Evolutionary conservation across 208 protist genomes (phyloP), one percentile per base, ranked within the genome.

Genomic region (Crithidia brevicula): DNA sequence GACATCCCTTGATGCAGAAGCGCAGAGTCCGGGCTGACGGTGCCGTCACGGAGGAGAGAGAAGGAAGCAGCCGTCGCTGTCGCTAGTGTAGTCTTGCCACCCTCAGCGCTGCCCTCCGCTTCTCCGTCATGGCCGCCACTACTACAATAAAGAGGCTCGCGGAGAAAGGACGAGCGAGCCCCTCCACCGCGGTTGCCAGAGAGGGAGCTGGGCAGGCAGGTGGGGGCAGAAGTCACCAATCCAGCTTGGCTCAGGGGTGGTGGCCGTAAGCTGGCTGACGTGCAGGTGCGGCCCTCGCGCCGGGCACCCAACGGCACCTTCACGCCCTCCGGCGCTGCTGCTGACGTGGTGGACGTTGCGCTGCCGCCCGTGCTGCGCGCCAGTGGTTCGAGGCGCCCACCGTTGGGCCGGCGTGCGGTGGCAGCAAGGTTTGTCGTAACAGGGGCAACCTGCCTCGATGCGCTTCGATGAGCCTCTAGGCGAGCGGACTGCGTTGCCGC

Each of bases 401-500:
- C 30, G 16, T 22, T 54, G 18, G 31, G 45, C 31, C 59, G 46
- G 13, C 59, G 59, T 1, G 59, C 45, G 25, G 59, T 15, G n/a
- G 31, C 22, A 11, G 42, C 42, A 15, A 65, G 30, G 45, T 33
- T 65, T 2, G 59, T 65, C 22, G 59, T 65, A 20, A 42, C 27
- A 9, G 59, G 45, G 6, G 43, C n/a, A 1, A 16, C 23, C 20
- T 31, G 30, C 40, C 28, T 20, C 22, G 43, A 40, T 9, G 58
- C 5, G 25, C 25, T 18, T 16, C 58, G 43, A 3, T 23, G 28
- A 3, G 3, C 13, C 15, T 52, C 42, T 13, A 9, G 27, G 18
- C 43, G 58, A 40, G 58, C 43, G 10, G 58, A 40, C 28, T 63
- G 58, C 58, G 33, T 18, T 15, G 23, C 50, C 11, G 27, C 27